Evolutionary conservation across 257 asterid genomes (phyloP).

Genomic region (Plectranthus barbatus): DNA sequence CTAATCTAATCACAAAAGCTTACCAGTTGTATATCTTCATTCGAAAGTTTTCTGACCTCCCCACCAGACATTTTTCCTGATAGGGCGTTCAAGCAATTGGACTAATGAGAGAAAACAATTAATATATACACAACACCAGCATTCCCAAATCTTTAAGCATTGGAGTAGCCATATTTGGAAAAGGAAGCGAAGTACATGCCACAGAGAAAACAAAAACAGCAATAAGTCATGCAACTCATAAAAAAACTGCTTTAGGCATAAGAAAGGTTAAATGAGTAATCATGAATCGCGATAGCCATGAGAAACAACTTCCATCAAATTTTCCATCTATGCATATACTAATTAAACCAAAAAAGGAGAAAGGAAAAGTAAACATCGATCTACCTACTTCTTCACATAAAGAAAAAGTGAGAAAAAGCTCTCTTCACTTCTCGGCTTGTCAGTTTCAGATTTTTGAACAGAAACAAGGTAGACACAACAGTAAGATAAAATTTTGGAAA

Average conservation of each 20-base stretch:
- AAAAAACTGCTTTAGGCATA: neutral
- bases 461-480: neutral
- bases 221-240: conserved; percentile 5
- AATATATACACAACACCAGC: conserved; percentile 2
- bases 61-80: conserved; percentile 41
- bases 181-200: conserved; percentile 14
- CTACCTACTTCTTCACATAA: neutral
- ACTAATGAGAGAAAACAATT: neutral
- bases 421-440: neutral
- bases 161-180: neutral
- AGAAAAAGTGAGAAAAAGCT: neutral
- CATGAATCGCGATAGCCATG: neutral
- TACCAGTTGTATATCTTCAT: conserved; percentile 47
- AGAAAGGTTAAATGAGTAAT: neutral
- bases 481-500: conserved; percentile 7
- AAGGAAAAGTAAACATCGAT: neutral
- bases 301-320: neutral
- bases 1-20: conserved; percentile 14
- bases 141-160: conserved; percentile 5
- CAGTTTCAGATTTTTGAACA: neutral
- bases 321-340: neutral
- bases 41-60: conserved; percentile 42
- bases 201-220: conserved; percentile 2
- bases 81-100: conserved; percentile 7
- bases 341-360: conserved; percentile 1